Conservation (phyloP, 768 basidiomycete species). For the Neoboletus subvelutipes region DNA sequence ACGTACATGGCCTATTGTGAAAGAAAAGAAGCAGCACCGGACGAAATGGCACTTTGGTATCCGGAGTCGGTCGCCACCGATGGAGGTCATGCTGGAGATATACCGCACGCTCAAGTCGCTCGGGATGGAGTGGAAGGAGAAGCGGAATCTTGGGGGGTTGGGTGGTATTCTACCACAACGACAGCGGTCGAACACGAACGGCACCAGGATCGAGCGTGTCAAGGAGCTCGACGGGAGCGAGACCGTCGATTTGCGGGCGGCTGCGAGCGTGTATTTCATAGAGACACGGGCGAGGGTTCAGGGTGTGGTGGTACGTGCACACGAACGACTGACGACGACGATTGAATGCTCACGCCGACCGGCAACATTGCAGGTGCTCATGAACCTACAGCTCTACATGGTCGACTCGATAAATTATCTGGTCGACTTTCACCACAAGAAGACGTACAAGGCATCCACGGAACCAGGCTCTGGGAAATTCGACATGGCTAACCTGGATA, state of each 20-base stretch:
- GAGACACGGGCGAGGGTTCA: conserved; percentile 89
- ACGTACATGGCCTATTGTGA: conserved; percentile 42
- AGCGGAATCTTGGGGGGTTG: conserved; percentile 72
- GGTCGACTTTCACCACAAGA: conserved; percentile 98
- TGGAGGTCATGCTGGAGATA: conserved; percentile 99
- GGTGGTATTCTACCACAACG: conserved; percentile 46
- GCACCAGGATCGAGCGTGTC: conserved; percentile 59
- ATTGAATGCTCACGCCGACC: background rate
- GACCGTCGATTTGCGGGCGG: conserved; percentile 61
- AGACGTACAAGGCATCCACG: conserved; percentile 77
- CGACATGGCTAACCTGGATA: conserved; percentile 51
- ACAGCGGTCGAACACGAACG: conserved; percentile 34
- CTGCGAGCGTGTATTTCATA: conserved; percentile 85
- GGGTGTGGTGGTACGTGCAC: conserved; percentile 78
- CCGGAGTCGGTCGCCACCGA: conserved; percentile 87
- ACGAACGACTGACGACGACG: background rate
- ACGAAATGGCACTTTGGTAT: conserved; percentile 99
- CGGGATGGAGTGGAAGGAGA: conserved; percentile 98
- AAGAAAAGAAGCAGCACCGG: conserved; percentile 70
- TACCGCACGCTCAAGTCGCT: conserved; percentile 87
- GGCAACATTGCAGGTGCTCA: conserved; percentile 64
- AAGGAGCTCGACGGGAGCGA: conserved; percentile 59
- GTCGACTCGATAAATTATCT: conserved; percentile 95
- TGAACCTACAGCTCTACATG: conserved; percentile 97
- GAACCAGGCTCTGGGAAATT: conserved; percentile 69